These are phyloP conservation scores for Macrophomina phaseolina DNA, from an alignment of 2,329 filamentous ascomycete species.

Conservation along the genomic window DNA sequence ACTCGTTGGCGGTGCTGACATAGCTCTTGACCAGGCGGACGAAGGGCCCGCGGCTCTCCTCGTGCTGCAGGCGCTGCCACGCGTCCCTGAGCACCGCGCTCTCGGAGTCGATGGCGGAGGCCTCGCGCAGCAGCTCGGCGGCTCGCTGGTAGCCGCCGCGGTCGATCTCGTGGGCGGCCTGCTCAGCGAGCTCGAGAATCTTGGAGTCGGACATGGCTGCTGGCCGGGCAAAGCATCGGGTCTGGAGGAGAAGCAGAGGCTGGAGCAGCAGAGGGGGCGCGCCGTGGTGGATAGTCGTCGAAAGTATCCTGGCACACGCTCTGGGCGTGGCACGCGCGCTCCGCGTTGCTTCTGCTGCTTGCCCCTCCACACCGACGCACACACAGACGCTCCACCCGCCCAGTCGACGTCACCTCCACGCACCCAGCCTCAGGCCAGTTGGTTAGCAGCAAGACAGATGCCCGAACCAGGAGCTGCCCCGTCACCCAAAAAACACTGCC, in stretches of 20 bases:
- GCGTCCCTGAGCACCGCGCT: conserved; percentile 48
- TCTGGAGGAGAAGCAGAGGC: neutral
- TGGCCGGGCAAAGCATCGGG: conserved; percentile 6
- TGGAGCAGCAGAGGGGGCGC: neutral
- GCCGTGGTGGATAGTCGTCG: neutral
- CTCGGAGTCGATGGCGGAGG: conserved; percentile 50
- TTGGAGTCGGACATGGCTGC: conserved; percentile 24
- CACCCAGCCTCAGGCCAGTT: neutral
- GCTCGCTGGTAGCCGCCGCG: conserved; percentile 45
- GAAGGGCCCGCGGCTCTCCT: conserved; percentile 44
- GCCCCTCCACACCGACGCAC: neutral
- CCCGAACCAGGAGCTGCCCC: neutral
- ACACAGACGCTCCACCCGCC: neutral
- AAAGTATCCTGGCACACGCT: conserved; percentile 15
- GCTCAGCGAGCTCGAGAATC: conserved; percentile 23
- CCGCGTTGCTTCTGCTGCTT: neutral
- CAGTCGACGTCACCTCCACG: neutral
- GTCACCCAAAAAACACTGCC: neutral
- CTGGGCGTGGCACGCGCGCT: conserved; percentile 17
- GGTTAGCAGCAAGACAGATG: too few species aligned
- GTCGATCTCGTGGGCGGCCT: conserved; percentile 31
- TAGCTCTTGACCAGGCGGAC: conserved; percentile 43
- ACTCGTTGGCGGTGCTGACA: conserved; percentile 43
- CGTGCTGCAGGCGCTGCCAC: conserved; percentile 48
- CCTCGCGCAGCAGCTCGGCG: conserved; percentile 50